Evolutionary conservation across 179 eudicot species (phyloP).

Genomic region (Camellia oleifera): DNA sequence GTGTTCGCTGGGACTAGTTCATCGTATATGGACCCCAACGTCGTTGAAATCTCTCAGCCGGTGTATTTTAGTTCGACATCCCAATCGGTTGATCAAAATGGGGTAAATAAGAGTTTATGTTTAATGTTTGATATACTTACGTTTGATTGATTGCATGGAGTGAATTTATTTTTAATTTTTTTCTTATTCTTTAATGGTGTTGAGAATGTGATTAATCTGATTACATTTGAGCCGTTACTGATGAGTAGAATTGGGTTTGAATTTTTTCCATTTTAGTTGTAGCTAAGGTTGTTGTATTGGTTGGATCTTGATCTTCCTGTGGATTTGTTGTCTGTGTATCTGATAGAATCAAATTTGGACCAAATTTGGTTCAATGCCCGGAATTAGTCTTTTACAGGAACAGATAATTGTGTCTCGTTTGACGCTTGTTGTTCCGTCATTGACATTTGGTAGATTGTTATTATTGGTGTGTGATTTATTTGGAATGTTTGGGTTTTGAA

Average conservation of each 20-base stretch:
- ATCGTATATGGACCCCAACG: conserved; percentile 40
- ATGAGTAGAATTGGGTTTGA: background rate
- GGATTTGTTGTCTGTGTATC: background rate
- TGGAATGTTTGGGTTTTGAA: background rate
- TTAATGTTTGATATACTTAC: background rate
- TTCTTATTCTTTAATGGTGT: too few relatives aligned
- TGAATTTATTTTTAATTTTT: background rate
- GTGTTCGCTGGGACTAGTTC: conserved; percentile 48
- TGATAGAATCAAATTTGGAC: background rate
- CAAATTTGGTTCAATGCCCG: background rate
- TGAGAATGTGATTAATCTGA: background rate
- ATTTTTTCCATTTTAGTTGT: background rate
- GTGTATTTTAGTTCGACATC: conserved; percentile 30
- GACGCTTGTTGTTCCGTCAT: background rate
- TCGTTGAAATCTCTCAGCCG: conserved; percentile 49
- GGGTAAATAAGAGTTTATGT: conserved; percentile 25
- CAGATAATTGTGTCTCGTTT: background rate
- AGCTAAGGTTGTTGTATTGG: background rate
- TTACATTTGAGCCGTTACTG: too few relatives aligned
- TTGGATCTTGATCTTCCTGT: background rate
- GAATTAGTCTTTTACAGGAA: background rate
- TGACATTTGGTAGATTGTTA: background rate
- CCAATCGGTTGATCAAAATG: conserved; percentile 34
- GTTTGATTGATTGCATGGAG: background rate
- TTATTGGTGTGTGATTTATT: background rate